A percentile compares a stretch with the other conserved stretches of the same genome.
phyloP scores from a whole-genome alignment of 495 filamentous ascomycete species.

The Peziza echinospora region DNA sequence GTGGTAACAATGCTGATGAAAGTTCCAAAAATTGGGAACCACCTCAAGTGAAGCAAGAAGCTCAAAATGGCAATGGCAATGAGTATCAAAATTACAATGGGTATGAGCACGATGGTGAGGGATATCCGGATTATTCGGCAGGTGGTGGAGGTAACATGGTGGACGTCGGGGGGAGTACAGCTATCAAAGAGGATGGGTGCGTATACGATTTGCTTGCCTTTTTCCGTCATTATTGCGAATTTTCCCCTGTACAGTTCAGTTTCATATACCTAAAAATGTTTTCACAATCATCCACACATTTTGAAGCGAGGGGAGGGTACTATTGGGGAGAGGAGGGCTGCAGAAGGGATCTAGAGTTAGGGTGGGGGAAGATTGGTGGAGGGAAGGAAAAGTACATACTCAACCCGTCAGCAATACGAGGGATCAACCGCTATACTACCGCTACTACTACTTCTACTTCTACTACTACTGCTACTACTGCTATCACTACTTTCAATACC shows the following conservation, averaged over 20 bases:
- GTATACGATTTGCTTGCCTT: conserved; percentile 28
- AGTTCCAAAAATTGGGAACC: not conserved
- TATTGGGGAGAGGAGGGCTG: too few species aligned
- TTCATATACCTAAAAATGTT: not conserved
- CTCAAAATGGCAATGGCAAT: conserved; percentile 15
- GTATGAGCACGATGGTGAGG: conserved; percentile 29
- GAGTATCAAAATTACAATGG: conserved; percentile 31
- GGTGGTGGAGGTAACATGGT: not conserved
- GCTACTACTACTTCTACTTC: not conserved
- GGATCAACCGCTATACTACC: not conserved
- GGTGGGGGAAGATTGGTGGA: not conserved
- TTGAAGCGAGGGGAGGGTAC: conserved; percentile 19
- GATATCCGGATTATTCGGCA: not conserved
- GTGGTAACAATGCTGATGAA: too few species aligned
- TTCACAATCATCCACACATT: conserved; percentile 1
- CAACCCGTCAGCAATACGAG: not conserved
- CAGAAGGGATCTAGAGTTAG: too few species aligned
- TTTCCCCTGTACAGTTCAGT: not conserved
- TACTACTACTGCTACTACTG: not conserved
- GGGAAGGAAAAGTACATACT: not conserved
- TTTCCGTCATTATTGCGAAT: conserved; percentile 1
- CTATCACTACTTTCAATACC: not conserved
- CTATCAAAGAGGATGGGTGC: conserved; percentile 99
- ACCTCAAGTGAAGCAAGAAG: conserved; percentile 2
- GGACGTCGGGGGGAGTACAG: conserved; percentile 30